Evolutionary conservation across 2,329 filamentous ascomycete genomes (phyloP), one percentile per base, ranked within the genome.

Genomic region (Penicillium decumbens): DNA sequence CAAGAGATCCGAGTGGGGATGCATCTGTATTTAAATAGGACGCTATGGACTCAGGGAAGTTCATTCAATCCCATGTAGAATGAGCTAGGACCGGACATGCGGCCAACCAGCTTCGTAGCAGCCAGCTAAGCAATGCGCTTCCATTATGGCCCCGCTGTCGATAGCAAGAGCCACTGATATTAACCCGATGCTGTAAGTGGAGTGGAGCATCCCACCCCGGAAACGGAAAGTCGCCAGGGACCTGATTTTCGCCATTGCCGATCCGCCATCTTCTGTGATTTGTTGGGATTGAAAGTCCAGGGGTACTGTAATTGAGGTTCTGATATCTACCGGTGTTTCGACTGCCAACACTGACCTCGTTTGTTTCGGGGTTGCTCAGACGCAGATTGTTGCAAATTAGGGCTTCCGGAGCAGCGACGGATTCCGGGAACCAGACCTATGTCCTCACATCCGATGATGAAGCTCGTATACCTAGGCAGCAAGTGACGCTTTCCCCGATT

Each of bases 161-260:
- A 49, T 41, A 40, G 9, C 37, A 20, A 41, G 32, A 35, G 44
- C 50, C 55, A 53, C 55, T 50, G 45, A 48, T 43, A 53, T 53
- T 38, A 49, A 42, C n/a, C 38, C 46, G 18, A 29, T 37, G 27
- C 42, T 32, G 20, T 42, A 42, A 23, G 49, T 37, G 51, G 44
- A 51, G 51, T 46, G 32, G 25, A n/a, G 12, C 20, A 18, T 12
- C 27, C 43, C 24, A 4, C 12, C 18, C 45, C 45, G 30, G 49
- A 54, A 47, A 50, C 27, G 47, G 49, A 39, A 47, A 41, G 2
- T 47, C 25, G 13, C 8, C 33, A 41, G 27, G 32, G 18, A 25
- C 27, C 28, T 23, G 15, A 6, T 13, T 30, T 29, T 44, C 27
- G 28, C 38, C 41, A 41, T 42, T 27, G 18, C 25, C 32, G 25